These are phyloP conservation scores for Tylopilus rubrobrunneus DNA, from an alignment of 768 basidiomycete species.

Conservation along the genomic window DNA sequence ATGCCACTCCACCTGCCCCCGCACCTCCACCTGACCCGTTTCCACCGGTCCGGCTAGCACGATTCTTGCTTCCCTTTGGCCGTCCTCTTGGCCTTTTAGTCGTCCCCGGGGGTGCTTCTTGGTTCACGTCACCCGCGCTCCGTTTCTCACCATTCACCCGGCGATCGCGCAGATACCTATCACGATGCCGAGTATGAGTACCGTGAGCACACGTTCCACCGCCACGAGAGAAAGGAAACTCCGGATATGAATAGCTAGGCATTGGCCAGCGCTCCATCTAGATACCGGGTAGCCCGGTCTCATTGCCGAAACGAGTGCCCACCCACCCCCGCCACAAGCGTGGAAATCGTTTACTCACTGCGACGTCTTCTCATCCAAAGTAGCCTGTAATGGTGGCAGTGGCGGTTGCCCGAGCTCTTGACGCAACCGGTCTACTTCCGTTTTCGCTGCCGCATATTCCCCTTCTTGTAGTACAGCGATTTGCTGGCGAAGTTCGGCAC, in stretches of 20 bases:
- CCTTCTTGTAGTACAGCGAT: slow-evolving; percentile 67
- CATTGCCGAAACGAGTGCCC: too few relatives aligned
- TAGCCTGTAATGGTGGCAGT: slow-evolving; percentile 66
- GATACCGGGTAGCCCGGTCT: too few relatives aligned
- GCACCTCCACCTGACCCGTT: slow-evolving; percentile 7
- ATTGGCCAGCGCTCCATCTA: not conserved
- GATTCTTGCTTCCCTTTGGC: slow-evolving; percentile 70
- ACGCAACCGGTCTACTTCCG: slow-evolving; percentile 72
- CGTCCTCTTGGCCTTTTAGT: slow-evolving; percentile 59
- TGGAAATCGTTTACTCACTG: slow-evolving; percentile 38
- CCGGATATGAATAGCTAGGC: not conserved
- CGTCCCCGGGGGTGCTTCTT: slow-evolving; percentile 28
- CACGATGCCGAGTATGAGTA: slow-evolving; percentile 5
- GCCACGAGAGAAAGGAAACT: not conserved
- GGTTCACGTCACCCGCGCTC: slow-evolving; percentile 19
- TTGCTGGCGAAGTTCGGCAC: slow-evolving; percentile 60
- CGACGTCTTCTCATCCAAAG: slow-evolving; percentile 64
- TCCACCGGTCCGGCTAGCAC: slow-evolving; percentile 19
- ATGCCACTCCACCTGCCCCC: slow-evolving; percentile 5
- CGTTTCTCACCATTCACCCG: slow-evolving; percentile 48
- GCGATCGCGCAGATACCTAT: slow-evolving; percentile 61
- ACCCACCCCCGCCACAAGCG: not conserved
- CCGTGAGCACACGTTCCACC: slow-evolving; percentile 16
- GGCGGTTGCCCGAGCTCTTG: slow-evolving; percentile 74
- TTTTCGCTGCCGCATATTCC: slow-evolving; percentile 71